Evolutionary conservation across 2,329 filamentous ascomycete species (phyloP).

Genomic region (Calonectria fujianensis): DNA sequence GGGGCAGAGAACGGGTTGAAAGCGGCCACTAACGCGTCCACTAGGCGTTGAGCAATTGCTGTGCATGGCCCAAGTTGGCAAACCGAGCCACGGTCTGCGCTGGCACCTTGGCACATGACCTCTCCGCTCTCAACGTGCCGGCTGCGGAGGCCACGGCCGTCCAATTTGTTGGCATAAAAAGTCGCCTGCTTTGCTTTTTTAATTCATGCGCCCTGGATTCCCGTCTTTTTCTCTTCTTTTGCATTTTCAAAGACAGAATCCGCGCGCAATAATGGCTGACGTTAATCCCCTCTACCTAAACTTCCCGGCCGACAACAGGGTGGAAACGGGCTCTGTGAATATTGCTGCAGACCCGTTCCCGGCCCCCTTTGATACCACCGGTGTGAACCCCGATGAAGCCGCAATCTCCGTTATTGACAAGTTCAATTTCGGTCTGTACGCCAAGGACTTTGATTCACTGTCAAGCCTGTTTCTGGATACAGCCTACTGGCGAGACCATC

Average conservation of each 20-base stretch:
- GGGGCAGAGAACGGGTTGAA: conserved; percentile 6
- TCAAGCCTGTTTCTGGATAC: conserved; percentile 9
- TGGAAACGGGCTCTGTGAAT: conserved; percentile 16
- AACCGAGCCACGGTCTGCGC: conserved; percentile 16
- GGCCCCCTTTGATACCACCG: conserved; percentile 11
- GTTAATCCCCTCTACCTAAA: conserved; percentile 18
- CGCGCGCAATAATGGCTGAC: neutral
- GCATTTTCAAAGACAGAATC: neutral
- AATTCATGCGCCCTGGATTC: neutral
- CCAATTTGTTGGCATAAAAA: conserved; percentile 16
- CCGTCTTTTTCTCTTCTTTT: neutral
- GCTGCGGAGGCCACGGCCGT: conserved; percentile 13
- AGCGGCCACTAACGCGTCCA: neutral
- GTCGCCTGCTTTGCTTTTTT: neutral
- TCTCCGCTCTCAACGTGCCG: conserved; percentile 18
- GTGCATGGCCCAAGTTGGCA: conserved; percentile 16
- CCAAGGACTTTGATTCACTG: conserved; percentile 4
- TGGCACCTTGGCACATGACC: conserved; percentile 19
- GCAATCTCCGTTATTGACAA: conserved; percentile 13
- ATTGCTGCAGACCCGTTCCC: conserved; percentile 6
- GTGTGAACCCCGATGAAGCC: conserved; percentile 16
- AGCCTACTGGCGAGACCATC: conserved; percentile 5
- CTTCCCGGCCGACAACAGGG: conserved; percentile 25
- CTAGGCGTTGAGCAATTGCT: conserved; percentile 14
- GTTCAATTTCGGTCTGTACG: conserved; percentile 6